phyloP scores from a whole-genome alignment of 2,329 filamentous ascomycete species.

The Magnaporthiopsis poae region DNA sequence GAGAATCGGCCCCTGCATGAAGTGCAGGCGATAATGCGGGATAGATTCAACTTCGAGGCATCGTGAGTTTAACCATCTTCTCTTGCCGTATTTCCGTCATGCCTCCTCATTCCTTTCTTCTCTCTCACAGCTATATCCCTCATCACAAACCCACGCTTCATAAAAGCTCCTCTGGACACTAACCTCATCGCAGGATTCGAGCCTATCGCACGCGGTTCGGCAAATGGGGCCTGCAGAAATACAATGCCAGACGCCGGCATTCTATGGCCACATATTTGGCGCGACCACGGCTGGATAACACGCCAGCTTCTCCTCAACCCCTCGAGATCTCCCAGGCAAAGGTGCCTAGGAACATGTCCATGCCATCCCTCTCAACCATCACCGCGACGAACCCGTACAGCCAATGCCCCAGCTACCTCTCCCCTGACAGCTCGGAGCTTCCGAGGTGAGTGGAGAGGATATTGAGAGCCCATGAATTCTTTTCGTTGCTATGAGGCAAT shows the following conservation, averaged over 20 bases:
- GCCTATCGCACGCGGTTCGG: conserved; percentile 40
- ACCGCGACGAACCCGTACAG: background rate
- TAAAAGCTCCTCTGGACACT: background rate
- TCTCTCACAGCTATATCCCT: background rate
- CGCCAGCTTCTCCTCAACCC: background rate
- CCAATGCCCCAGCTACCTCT: background rate
- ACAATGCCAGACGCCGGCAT: conserved; percentile 27
- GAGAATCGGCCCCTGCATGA: conserved; percentile 30
- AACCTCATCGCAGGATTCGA: conserved; percentile 19
- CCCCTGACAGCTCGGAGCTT: background rate
- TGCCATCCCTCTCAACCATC: background rate
- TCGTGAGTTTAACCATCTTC: conserved; percentile 23
- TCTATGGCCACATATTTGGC: background rate
- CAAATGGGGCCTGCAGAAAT: conserved; percentile 37
- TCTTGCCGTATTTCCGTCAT: background rate
- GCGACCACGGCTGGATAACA: too few species aligned
- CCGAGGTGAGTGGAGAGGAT: background rate
- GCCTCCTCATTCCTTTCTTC: conserved; percentile 4
- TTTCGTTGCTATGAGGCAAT: background rate
- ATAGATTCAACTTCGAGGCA: conserved; percentile 24
- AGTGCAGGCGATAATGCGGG: conserved; percentile 30
- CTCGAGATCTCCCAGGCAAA: background rate
- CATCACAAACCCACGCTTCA: background rate
- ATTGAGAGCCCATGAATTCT: background rate
- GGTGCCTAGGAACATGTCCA: background rate